These are phyloP conservation scores for Hamamelis virginiana DNA, from an alignment of 164 flowering plant species.

Conservation along the genomic window DNA sequence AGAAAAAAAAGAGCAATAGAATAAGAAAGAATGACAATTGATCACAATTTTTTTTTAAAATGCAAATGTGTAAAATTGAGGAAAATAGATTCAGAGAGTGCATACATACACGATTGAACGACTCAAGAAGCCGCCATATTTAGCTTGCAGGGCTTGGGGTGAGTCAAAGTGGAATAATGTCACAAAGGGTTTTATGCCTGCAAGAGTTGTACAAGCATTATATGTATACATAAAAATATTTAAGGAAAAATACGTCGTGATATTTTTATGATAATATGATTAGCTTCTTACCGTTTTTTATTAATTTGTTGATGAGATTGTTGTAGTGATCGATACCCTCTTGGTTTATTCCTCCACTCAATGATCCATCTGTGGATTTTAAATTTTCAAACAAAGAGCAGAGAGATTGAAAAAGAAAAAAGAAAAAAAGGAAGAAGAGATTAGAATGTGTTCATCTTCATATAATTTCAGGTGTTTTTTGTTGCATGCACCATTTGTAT, in stretches of 20 bases:
- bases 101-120: constrained; percentile 22
- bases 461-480: too few relatives aligned
- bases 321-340: constrained; percentile 39
- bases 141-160: constrained; percentile 26
- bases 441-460: too few relatives aligned
- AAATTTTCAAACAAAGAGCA: background rate
- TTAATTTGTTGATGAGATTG: constrained; percentile 32
- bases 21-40: background rate
- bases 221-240: too few relatives aligned
- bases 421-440: too few relatives aligned
- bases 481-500: too few relatives aligned
- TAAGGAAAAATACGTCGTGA: background rate
- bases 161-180: constrained; percentile 39
- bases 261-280: background rate
- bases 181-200: constrained; percentile 34
- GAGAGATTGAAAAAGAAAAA: too few relatives aligned
- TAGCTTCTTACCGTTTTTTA: constrained; percentile 21
- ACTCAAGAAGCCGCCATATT: constrained; percentile 33
- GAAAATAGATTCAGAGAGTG: background rate
- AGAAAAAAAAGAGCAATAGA: background rate
- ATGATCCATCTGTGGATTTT: constrained; percentile 15
- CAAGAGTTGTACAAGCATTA: background rate
- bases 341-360: constrained; percentile 27
- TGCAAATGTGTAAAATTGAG: too few relatives aligned
- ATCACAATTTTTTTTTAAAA: too few relatives aligned